phyloP scores from a whole-genome alignment of 257 asterid genomes.

The Striga asiatica region DNA sequence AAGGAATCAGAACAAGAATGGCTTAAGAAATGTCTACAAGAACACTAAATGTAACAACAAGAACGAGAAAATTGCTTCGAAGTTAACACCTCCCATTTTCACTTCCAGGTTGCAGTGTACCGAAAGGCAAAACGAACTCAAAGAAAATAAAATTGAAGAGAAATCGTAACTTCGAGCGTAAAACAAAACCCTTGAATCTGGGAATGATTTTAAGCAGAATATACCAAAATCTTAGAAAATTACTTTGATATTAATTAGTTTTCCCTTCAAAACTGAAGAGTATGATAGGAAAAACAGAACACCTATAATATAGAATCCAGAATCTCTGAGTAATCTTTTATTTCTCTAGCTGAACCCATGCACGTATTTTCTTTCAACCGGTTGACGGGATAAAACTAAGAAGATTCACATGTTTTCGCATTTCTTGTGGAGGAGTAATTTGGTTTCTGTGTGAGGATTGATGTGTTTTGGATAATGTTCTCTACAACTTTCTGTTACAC shows the following conservation, averaged over 20 bases:
- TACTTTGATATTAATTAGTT: not conserved
- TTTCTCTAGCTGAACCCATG: too few species aligned
- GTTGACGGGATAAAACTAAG: too few species aligned
- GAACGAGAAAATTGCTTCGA: not conserved
- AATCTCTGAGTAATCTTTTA: too few species aligned
- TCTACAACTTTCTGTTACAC: too few species aligned
- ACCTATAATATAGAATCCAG: too few species aligned
- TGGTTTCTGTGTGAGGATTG: too few species aligned
- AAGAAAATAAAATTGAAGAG: not conserved
- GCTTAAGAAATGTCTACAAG: not conserved
- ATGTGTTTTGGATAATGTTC: too few species aligned
- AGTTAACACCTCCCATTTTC: not conserved
- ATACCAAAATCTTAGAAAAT: not conserved
- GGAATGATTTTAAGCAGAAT: not conserved
- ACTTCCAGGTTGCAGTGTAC: not conserved
- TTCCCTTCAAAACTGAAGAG: too few species aligned
- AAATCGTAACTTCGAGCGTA: not conserved
- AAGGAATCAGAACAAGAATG: not conserved
- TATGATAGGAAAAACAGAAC: too few species aligned
- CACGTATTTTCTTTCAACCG: too few species aligned
- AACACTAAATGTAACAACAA: not conserved
- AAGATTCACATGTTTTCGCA: too few species aligned
- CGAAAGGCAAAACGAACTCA: not conserved
- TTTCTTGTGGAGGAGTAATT: too few species aligned
- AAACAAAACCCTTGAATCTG: constrained; percentile 6